Evolutionary conservation across 371 early-diverging fungal species (phyloP), one percentile per base, ranked within the genome.

Genomic region (Blakeslea trispora): DNA sequence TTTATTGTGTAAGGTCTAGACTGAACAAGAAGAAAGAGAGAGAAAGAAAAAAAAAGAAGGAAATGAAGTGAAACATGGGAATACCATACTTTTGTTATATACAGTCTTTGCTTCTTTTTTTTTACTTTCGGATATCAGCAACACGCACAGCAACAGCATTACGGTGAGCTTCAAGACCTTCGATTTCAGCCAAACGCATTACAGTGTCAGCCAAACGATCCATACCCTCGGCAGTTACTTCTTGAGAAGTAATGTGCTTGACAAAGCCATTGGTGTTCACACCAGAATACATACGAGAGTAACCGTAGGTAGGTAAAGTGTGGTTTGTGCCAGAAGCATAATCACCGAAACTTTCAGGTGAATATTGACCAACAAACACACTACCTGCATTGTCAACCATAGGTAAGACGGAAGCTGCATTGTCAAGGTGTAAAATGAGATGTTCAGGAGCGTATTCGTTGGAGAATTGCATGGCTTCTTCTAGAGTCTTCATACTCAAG

Each of bases 281-380:
- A 40, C 99, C 99, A 60, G 94, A 93, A 77, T 97, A 96, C 95
- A 97, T 96, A 53, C 91, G 81, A 14, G 98, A 91, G 69, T 93
- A 98, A 21, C 99, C 99, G 69, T 98, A 97, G 0, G 98, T 97
- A 14, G 99, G 99, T 53, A 97, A 79, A 0, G 99, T 97, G 78
- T 98, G 99, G 84, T 97, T 98, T n/a, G 99, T 98, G 51, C 99
- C 99, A 0, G 95, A 95, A 1, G 99, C 99, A 74, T 98, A 97
- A 69, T 98, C 98, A 52, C 99, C 99, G 64, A 97, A 96, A 64
- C 94, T 90, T 77, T 97, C 99, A 17, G 98, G 95, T 15, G 97
- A 94, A 68, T 88, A 98, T 45, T 83, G 85, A 0, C 99, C 99
- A 22, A 97, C 91, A 85, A 98, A 98, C 44, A 98, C 95, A 57